Evolutionary conservation across 2,329 filamentous ascomycete species (phyloP), one percentile per base, ranked within the genome.

Genomic region (Myriosclerotinia curreyana): DNA sequence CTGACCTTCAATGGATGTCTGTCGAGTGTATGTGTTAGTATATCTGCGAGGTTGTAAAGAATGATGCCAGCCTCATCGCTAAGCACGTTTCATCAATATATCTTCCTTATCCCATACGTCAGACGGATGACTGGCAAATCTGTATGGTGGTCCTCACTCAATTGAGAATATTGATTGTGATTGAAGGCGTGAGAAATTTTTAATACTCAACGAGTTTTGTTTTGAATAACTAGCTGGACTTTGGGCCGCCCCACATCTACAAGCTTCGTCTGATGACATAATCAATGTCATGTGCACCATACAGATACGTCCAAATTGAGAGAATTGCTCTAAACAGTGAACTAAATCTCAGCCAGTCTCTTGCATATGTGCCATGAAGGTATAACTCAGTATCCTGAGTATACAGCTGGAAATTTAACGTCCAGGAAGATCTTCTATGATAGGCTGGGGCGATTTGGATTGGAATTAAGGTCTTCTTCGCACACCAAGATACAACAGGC

Each of bases 1-100:
- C 70, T 71, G 52, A 75, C 73, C 70, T 68, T 69, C 50, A 51
- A 2, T 17, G 15, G n/a, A 36, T 44, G 5, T 20, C 9, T 28
- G 8, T 5, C n/a, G 17, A 28, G 31, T 5, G n/a, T 9, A 15
- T 54, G 36, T 42, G 36, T 14, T 55, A 12, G 25, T 8, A 55
- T 36, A 2, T 9, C 22, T 40, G 38, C 15, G 2, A 44, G 5
- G 5, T 42, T 25, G 53, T n/a, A 20, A 15, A n/a, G 0, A 9
- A 55, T 6, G 11, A 14, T 44, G 5, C 38, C 15, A 55, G 52
- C 9, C 17, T 42, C 7, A 28, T 7, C 36, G 15, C 12, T 14
- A 49, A 49, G 46, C 12, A 28, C 14, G 28, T 25, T 15, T n/a
- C 38, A 31, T 28, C 53, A 44, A 8, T n/a, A 14, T 17, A 22